Conservation (phyloP, 169 alveolate species). For the Babesia microti region DNA sequence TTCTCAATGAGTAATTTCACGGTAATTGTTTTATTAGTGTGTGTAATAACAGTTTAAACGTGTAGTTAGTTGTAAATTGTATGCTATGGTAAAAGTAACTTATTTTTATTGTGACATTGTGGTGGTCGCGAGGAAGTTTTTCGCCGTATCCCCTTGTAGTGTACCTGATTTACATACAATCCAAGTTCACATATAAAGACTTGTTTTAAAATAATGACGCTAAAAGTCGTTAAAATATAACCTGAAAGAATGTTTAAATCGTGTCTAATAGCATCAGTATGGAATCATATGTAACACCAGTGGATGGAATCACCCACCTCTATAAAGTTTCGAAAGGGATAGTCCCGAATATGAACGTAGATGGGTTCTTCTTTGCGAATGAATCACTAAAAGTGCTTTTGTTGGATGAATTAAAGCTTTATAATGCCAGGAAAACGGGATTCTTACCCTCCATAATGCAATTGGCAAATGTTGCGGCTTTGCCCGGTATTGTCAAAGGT, state of each 20-base stretch:
- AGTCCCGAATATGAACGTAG: conserved; percentile 71
- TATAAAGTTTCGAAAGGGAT: conserved; percentile 58
- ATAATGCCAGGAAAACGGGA: conserved; percentile 40
- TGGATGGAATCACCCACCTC: conserved; percentile 22
- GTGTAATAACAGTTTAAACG: too few relatives aligned
- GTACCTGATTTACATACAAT: too few relatives aligned
- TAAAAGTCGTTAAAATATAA: not conserved
- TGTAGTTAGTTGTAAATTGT: too few relatives aligned
- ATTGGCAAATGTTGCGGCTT: conserved; percentile 75
- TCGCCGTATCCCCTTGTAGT: too few relatives aligned
- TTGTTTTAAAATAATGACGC: not conserved
- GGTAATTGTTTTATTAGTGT: too few relatives aligned
- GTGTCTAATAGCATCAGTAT: too few relatives aligned
- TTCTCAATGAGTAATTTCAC: too few relatives aligned
- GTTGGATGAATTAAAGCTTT: conserved; percentile 58
- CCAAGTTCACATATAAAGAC: not conserved
- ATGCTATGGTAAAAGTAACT: too few relatives aligned
- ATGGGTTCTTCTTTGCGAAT: conserved; percentile 65
- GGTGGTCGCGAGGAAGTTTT: too few relatives aligned
- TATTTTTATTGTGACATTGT: too few relatives aligned
- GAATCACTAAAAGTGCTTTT: conserved; percentile 47
- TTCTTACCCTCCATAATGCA: conserved; percentile 79
- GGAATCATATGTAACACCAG: conserved; percentile 8
- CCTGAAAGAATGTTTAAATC: not conserved
- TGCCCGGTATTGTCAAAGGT: conserved; percentile 75